Base-by-base conservation (phyloP, 2,329 filamentous ascomycete species). In the Cercospora canescens region DNA sequence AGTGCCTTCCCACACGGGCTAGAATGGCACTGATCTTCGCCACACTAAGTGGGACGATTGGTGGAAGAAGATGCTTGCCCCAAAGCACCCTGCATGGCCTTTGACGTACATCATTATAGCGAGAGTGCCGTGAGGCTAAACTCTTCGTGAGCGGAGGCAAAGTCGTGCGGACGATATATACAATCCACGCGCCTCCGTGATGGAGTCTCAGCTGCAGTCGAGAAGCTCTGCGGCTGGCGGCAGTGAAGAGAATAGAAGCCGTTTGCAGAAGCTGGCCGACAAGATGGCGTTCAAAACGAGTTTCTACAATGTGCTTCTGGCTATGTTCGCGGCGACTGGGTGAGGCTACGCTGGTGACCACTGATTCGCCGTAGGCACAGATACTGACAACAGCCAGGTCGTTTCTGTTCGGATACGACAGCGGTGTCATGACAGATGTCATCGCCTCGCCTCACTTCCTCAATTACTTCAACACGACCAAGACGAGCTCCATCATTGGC, bases 371-470 rank as follows among this genome's bases (percentile, higher is more conserved):
- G 18, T 14, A 48, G 48, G 35, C 11, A 4, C n/a, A 30, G 4
- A 26, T 11, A 58, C 69, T 73, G 60, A 71, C 12, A 26, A 21
- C 4, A 4, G 24, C 37, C 26, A 74, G 72, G 55, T 75, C 73
- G 32, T 79, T 83, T 65, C 78, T 83, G 26, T 84, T 84, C 63
- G 83, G 83, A 30, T 84, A 85, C 72, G 62, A 67, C 41, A 61
- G 52, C 52, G 62, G 79, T 70, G 78, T 80, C 30, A 80, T 80
- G 76, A 79, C 80, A 24, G 81, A 86, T 73, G 86, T 87, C 66
- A 86, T 87, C 62, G 80, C 81, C n/a, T 84, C 82, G 9, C 79
- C 81, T 30, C 79, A 86, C 70, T 89, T 89, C 75, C 81, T 88
- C 18, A 65, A 73, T 1, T 87, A 85, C 73, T 89, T 90, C 77